Evolutionary conservation across 768 basidiomycete species (phyloP).

Genomic region (Boletus subcaerulescens): DNA sequence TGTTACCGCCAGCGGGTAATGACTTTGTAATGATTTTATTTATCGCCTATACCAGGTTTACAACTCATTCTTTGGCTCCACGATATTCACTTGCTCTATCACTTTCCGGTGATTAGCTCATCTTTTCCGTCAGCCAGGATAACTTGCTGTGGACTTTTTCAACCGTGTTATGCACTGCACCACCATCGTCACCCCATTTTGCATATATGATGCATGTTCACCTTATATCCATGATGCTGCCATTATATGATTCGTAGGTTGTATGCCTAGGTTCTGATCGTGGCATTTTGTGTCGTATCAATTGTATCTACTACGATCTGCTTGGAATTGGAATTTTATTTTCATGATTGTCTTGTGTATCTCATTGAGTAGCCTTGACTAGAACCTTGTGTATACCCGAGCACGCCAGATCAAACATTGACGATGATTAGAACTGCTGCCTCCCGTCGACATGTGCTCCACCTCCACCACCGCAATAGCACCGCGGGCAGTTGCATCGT

Average conservation of each 20-base stretch:
- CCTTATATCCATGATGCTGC: constrained; percentile 16
- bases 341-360: not conserved
- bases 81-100: constrained; percentile 3
- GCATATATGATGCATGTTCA: constrained; percentile 15
- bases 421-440: constrained; percentile 1
- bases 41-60: constrained; percentile 9
- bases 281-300: constrained; percentile 1
- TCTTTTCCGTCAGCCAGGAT: constrained; percentile 9
- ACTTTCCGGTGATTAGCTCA: constrained; percentile 9
- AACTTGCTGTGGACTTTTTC: constrained; percentile 2
- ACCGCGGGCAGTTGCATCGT: not conserved
- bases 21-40: not conserved
- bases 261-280: constrained; percentile 21
- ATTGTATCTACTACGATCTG: constrained; percentile 15
- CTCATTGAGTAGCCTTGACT: too few species aligned
- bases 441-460: not conserved
- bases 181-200: not conserved
- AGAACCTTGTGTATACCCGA: not conserved
- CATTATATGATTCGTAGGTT: constrained; percentile 14
- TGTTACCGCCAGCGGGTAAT: not conserved
- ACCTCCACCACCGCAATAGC: not conserved
- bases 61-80: not conserved
- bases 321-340: not conserved
- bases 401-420: too few species aligned
- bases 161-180: constrained; percentile 5